Conservation (phyloP, 2,329 filamentous ascomycete species). For the Colletotrichum horii region DNA sequence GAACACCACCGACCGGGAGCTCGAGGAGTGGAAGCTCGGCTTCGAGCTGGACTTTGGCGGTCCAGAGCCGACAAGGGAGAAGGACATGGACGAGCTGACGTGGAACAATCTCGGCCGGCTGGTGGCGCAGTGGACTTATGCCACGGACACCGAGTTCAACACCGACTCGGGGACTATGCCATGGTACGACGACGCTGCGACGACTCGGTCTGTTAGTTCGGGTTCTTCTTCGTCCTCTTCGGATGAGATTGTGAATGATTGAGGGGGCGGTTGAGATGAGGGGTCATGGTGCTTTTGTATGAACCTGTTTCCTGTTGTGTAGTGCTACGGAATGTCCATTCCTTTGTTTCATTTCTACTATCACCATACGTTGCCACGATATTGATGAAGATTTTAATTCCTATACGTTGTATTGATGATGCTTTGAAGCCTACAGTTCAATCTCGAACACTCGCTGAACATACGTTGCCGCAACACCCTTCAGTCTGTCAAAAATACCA, state of each 20-base stretch:
- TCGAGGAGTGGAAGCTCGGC: background rate
- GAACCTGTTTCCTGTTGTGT: background rate
- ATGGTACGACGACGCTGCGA: conserved; percentile 1
- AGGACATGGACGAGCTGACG: background rate
- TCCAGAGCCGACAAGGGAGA: background rate
- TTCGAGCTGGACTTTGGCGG: conserved; percentile 5
- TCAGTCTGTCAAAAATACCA: no score
- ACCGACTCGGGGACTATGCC: background rate
- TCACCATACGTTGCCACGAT: background rate
- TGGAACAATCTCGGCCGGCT: background rate
- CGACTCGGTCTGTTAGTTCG: background rate
- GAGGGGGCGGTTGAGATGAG: background rate
- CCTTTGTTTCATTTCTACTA: background rate
- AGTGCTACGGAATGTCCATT: background rate
- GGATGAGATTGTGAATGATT: background rate
- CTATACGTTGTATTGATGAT: no score
- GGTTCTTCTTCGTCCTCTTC: background rate
- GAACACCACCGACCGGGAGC: background rate
- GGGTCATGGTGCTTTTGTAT: background rate
- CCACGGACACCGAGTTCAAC: conserved; percentile 2
- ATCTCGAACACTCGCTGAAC: no score
- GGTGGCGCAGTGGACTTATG: conserved; percentile 12
- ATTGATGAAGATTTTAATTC: background rate
- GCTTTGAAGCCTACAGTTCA: no score
- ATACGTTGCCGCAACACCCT: no score